Evolutionary conservation across 768 basidiomycete genomes (phyloP).

Genomic region (Leccinum boreale): DNA sequence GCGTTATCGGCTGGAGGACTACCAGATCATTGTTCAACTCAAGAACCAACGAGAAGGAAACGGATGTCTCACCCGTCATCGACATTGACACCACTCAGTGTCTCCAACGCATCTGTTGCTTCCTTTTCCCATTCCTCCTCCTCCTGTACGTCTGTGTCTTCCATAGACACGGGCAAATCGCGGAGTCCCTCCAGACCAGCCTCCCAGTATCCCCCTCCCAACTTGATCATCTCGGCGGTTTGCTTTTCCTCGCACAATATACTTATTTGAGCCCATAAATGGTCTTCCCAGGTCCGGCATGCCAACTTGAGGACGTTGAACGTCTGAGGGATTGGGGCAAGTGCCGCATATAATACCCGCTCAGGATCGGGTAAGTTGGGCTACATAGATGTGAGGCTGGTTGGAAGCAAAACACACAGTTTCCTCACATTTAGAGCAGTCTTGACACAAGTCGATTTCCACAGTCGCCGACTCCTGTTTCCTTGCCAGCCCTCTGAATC

Average conservation of each 20-base stretch:
- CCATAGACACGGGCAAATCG: slow-evolving; percentile 30
- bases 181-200: slow-evolving; percentile 48
- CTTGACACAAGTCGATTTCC: slow-evolving; percentile 84
- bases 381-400: slow-evolving; percentile 30
- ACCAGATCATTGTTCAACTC: slow-evolving; percentile 3
- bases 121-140: slow-evolving; percentile 67
- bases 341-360: slow-evolving; percentile 83
- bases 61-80: slow-evolving; percentile 55
- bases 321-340: slow-evolving; percentile 71
- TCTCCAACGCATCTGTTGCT: slow-evolving; percentile 53
- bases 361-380: slow-evolving; percentile 64
- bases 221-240: slow-evolving; percentile 59
- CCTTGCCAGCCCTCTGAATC: slow-evolving; percentile 59
- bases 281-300: slow-evolving; percentile 91
- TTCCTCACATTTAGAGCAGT: slow-evolving; percentile 69
- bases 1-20: slow-evolving; percentile 68
- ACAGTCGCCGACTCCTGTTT: slow-evolving; percentile 72
- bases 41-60: neutral
- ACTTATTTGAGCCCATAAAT: slow-evolving; percentile 88
- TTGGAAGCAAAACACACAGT: neutral
- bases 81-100: slow-evolving; percentile 53
- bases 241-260: slow-evolving; percentile 80
- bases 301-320: slow-evolving; percentile 63
- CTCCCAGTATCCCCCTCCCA: slow-evolving; percentile 82
- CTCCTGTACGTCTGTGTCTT: slow-evolving; percentile 34